Base-by-base conservation (phyloP, 1,284 basidiomycete species). In the Boletellus deceptivus region DNA sequence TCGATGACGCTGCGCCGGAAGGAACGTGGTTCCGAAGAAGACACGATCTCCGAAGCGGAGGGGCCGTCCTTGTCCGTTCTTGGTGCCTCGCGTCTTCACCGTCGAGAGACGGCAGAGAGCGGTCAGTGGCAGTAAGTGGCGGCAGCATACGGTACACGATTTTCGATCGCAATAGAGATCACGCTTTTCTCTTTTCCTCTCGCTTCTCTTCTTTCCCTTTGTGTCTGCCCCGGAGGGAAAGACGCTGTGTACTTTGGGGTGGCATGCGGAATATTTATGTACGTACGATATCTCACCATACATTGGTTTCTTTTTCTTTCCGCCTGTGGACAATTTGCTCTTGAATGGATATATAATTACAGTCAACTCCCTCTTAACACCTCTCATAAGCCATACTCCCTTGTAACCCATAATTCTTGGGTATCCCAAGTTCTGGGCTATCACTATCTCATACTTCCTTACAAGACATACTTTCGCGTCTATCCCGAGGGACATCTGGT, bases 1-100 rank as follows among this genome's bases (percentile, higher is more conserved):
- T 60, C 65, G 40, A 69, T 55, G 27, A 73, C 71, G 54, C 53
- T 74, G 31, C 78, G 76, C 57, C 78, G 79, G 70, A 80, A 73
- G 59, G 75, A 75, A 20, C 72, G 76, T 29, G 74, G 75, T 17
- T 72, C 63, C n/a, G 68, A 72, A 27, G 66, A 70, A 55, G 76
- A 72, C 54, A 75, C 71, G 50, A 69, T 70, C 41, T 55, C 58
- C n/a, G 67, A 69, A 36, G 52, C 27, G 14, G 66, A 64, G 20
- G 67, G 64, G 20, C 56, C 48, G 20, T 16, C 53, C 14, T 46
- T 46, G 33, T 8, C 51, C 38, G 41, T 38, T 34, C 16, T 49
- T 14, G 35, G 49, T 16, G 6, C 45, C 1, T 54, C 58, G 56
- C 55, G 59, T 63, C 56, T 64, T 37, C 78, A 82, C 57, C 74